Percentiles rank a stretch among this genome's conserved stretches.
These are phyloP conservation scores for Tuber magnatum DNA, from an alignment of 495 filamentous ascomycete species.

Conservation along the genomic window DNA sequence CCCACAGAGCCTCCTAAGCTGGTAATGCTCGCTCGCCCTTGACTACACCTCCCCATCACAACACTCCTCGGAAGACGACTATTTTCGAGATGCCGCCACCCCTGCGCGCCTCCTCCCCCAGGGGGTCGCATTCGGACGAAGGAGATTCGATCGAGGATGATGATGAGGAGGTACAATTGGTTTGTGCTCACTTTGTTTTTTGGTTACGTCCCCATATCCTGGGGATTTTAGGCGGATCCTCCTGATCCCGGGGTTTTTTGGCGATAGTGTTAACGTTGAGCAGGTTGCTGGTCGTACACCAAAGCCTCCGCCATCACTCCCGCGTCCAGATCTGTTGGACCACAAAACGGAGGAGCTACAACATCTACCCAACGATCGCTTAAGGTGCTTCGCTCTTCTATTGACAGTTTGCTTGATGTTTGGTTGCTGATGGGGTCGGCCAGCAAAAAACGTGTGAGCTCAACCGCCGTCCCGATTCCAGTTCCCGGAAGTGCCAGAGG, in stretches of 20 bases:
- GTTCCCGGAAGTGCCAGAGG: not conserved
- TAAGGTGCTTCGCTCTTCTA: not conserved
- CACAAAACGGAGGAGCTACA: not conserved
- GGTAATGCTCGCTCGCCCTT: not conserved
- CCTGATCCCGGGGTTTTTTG: not conserved
- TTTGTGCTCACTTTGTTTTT: not conserved
- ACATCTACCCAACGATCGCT: not conserved
- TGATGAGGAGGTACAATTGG: conserved; percentile 2
- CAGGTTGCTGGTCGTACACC: not conserved
- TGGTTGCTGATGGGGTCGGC: not conserved
- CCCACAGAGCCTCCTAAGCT: not conserved
- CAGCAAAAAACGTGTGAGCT: not conserved
- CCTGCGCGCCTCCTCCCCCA: not conserved
- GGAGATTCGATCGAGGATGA: not conserved
- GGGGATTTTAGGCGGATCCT: not conserved
- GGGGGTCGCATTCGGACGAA: not conserved
- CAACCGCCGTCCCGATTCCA: not conserved
- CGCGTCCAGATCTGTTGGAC: not conserved
- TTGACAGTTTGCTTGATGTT: not conserved
- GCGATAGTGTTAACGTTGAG: not conserved
- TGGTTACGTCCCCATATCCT: not conserved
- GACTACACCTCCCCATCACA: not conserved
- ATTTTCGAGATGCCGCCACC: conserved; percentile 4
- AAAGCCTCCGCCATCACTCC: not conserved
- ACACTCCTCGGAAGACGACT: not conserved